These are phyloP conservation scores for Cylindrotheca closterium DNA, from an alignment of 108 stramenopile genomes.

Conservation along the genomic window DNA sequence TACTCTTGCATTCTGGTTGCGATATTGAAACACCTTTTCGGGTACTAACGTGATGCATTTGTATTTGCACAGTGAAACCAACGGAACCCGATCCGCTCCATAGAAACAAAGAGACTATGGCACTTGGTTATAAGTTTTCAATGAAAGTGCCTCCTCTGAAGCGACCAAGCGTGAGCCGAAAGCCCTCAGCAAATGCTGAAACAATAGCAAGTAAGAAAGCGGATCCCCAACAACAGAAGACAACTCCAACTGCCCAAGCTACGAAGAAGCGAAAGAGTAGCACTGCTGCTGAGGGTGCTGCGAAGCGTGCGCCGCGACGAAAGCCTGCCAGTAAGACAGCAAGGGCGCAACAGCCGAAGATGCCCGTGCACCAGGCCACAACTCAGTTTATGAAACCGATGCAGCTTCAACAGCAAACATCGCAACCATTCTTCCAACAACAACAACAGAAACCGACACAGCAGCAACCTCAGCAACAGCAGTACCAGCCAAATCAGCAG, in stretches of 20 bases:
- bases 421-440: conserved; percentile 7
- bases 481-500: conserved; percentile 7
- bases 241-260: conserved; percentile 1
- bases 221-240: conserved; percentile 1
- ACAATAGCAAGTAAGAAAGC: conserved; percentile 15
- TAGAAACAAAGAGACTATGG: conserved; percentile 11
- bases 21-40: background rate
- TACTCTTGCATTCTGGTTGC: background rate
- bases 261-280: conserved; percentile 15
- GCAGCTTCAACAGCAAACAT: conserved; percentile 7
- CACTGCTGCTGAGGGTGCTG: background rate
- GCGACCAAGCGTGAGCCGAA: background rate
- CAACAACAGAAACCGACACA: conserved; percentile 3
- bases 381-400: conserved; percentile 15
- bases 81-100: conserved; percentile 30
- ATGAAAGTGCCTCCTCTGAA: background rate
- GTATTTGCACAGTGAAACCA: background rate
- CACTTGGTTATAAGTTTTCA: conserved; percentile 25
- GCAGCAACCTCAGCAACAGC: conserved; percentile 15
- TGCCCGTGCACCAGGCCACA: conserved; percentile 9
- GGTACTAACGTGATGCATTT: background rate
- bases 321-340: conserved; percentile 8
- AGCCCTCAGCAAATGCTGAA: background rate
- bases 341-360: conserved; percentile 4
- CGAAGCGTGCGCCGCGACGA: conserved; percentile 15